These are phyloP conservation scores for Solanum pinnatisectum DNA, from an alignment of 257 asterid species.

Conservation along the genomic window DNA sequence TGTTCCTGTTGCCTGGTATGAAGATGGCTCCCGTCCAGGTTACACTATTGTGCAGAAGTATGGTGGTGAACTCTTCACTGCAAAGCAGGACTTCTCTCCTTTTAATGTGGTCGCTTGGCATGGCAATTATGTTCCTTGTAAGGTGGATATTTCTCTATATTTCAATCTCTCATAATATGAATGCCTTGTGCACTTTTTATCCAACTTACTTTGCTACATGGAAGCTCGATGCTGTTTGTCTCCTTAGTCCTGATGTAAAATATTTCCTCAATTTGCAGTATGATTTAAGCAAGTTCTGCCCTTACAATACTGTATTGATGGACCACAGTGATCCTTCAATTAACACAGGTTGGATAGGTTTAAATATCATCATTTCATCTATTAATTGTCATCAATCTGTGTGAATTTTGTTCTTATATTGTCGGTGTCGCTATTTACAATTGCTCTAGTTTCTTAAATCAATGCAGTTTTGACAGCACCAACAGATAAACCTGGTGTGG, in stretches of 20 bases:
- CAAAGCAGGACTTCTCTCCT: constrained; percentile 92
- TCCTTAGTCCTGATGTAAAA: constrained; percentile 13
- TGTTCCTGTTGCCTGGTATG: constrained; percentile 85
- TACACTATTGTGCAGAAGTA: constrained; percentile 83
- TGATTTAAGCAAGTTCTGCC: constrained; percentile 87
- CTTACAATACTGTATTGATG: constrained; percentile 80
- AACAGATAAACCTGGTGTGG: constrained; percentile 85
- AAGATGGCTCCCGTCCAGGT: constrained; percentile 51
- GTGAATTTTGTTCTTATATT: not conserved
- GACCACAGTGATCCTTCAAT: constrained; percentile 97
- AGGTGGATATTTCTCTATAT: constrained; percentile 31
- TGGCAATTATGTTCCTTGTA: constrained; percentile 87
- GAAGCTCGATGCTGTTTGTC: not conserved
- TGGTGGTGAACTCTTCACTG: constrained; percentile 94
- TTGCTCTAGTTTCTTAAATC: constrained; percentile 3
- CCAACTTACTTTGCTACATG: not conserved
- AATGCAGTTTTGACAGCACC: constrained; percentile 94
- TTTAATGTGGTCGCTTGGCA: constrained; percentile 99
- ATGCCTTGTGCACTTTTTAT: not conserved
- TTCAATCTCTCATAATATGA: not conserved
- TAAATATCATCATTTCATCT: not conserved
- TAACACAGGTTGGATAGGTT: constrained; percentile 57
- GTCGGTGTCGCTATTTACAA: not conserved
- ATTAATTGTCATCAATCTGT: not conserved
- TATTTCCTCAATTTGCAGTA: constrained; percentile 46